A percentile compares a stretch with the other conserved stretches of the same genome.
Evolutionary conservation across 768 basidiomycete genomes (phyloP).

Genomic region (Dendrothele bispora): DNA sequence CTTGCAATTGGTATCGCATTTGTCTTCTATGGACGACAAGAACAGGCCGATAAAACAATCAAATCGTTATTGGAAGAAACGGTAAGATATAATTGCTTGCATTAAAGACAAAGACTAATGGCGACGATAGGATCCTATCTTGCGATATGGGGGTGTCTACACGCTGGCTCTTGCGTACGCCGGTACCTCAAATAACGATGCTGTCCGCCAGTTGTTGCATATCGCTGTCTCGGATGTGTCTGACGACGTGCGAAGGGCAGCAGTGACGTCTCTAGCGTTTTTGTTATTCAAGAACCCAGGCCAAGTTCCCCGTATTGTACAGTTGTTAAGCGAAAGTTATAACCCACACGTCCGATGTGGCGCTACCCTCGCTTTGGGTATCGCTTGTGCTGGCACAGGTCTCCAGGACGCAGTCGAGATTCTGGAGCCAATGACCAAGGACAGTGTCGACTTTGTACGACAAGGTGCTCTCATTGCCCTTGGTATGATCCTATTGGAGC

Average conservation of each 20-base stretch:
- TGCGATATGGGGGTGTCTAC: constrained; percentile 97
- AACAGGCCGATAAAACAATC: constrained; percentile 86
- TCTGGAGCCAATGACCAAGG: constrained; percentile 97
- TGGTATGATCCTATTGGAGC: constrained; percentile 96
- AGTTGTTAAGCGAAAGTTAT: constrained; percentile 95
- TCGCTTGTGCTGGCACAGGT: constrained; percentile 97
- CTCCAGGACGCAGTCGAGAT: constrained; percentile 97
- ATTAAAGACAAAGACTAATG: constrained; percentile 4
- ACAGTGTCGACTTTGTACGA: constrained; percentile 96
- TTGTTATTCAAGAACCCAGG: constrained; percentile 95
- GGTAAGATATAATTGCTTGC: constrained; percentile 40
- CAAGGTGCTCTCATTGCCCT: constrained; percentile 96
- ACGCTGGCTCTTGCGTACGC: constrained; percentile 96
- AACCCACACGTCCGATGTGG: constrained; percentile 98
- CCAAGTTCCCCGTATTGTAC: constrained; percentile 96
- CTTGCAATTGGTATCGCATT: constrained; percentile 92
- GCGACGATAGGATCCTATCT: constrained; percentile 80
- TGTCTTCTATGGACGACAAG: constrained; percentile 89
- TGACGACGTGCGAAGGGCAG: constrained; percentile 95
- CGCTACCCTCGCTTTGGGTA: constrained; percentile 93
- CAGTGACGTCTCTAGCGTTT: constrained; percentile 94
- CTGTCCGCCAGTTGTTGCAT: constrained; percentile 87
- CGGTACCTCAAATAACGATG: constrained; percentile 92
- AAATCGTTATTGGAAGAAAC: constrained; percentile 81
- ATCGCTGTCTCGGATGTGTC: constrained; percentile 98